Conservation (phyloP, 2,329 filamentous ascomycete genomes). For the Pseudogymnoascus sp. region DNA sequence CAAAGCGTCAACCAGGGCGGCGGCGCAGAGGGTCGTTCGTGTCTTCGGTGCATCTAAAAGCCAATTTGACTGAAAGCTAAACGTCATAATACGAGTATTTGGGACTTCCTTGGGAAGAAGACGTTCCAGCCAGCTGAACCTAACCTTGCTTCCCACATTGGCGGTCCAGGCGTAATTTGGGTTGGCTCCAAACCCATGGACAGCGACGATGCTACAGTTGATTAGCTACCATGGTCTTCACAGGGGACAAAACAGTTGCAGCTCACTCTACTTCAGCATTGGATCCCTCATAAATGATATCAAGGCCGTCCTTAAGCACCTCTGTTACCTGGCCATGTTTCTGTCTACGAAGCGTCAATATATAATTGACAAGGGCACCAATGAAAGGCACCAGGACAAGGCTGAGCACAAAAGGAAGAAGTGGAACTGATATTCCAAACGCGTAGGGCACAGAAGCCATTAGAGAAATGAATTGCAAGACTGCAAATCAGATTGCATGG, state of each 20-base stretch:
- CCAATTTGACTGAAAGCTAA: background rate
- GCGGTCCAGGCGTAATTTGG: background rate
- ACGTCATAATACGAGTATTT: background rate
- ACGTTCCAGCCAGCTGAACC: background rate
- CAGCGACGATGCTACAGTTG: background rate
- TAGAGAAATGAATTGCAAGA: background rate
- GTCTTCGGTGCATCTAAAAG: background rate
- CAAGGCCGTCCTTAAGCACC: background rate
- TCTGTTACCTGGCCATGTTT: background rate
- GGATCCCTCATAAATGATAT: background rate
- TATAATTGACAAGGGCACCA: background rate
- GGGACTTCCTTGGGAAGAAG: background rate
- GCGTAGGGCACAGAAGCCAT: background rate
- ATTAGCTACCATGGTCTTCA: background rate
- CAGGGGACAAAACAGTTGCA: background rate
- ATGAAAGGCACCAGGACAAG: background rate
- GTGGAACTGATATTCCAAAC: background rate
- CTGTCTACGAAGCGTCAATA: background rate
- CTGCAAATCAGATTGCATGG: background rate
- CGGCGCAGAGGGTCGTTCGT: background rate
- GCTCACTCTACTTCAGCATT: background rate
- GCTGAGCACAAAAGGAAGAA: background rate
- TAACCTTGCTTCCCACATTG: background rate
- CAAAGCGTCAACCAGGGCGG: background rate
- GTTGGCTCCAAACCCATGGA: background rate